Conservation (phyloP, 2,329 filamentous ascomycete genomes). For the Fusarium transvaalense region DNA sequence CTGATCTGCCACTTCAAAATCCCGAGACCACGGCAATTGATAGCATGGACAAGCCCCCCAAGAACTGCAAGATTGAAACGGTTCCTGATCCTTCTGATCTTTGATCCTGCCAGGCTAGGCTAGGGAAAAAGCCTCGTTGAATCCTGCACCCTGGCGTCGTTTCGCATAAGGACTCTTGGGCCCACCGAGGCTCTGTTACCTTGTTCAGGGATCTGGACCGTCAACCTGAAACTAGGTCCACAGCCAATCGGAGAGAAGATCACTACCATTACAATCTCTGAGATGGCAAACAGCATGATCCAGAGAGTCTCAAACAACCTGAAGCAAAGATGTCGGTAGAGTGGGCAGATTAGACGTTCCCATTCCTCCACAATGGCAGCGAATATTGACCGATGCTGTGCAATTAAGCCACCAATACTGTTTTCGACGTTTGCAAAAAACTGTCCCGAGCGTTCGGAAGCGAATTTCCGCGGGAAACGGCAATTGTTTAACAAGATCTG, state of each 20-base stretch:
- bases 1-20: neutral
- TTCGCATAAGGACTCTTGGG: conserved; percentile 18
- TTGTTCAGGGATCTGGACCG: conserved; percentile 21
- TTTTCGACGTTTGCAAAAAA: conserved; percentile 21
- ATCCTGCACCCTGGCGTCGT: neutral
- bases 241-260: conserved; percentile 30
- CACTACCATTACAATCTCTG: conserved; percentile 1
- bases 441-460: conserved; percentile 27
- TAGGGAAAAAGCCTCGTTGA: neutral
- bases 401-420: conserved; percentile 31
- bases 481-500: neutral
- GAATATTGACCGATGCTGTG: conserved; percentile 21
- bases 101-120: neutral
- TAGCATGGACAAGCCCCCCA: neutral
- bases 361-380: conserved; percentile 25
- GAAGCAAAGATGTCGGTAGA: conserved; percentile 2
- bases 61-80: conserved; percentile 7
- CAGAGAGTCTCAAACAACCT: conserved; percentile 20
- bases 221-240: conserved; percentile 32
- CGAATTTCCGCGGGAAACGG: conserved; percentile 8
- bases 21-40: neutral
- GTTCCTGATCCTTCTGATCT: conserved; percentile 1
- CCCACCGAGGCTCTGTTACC: conserved; percentile 26
- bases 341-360: neutral
- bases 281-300: neutral